Evolutionary conservation across 345 rosid species (phyloP), one percentile per base, ranked within the genome.

Genomic region (Hevea brasiliensis): DNA sequence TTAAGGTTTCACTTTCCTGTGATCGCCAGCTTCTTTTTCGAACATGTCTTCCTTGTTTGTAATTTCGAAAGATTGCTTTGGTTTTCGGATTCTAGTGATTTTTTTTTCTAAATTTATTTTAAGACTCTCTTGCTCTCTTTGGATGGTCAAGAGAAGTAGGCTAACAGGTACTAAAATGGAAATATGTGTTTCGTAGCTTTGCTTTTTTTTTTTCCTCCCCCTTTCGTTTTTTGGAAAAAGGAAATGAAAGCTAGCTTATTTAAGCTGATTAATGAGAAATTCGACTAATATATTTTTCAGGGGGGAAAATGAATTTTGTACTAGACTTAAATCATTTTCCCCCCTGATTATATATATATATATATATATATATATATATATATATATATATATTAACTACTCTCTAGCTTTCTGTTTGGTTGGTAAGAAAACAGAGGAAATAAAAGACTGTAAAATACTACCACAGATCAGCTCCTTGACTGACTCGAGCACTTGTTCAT

Each of bases 1-100:
- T 82, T 74, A 87, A 91, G 97, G 97, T 79, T 4, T 29, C 24
- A 32, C 45, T 66, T 74, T 55, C 75, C 53, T 8, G 61, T 32
- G 26, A 51, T 57, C 62, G 12, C 23, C 26, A 29, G 9, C 18
- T 63, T 21, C 32, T 44, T 60, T 15, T 18, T 59, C 20, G n/a
- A 63, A 2, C 37, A 18, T 42, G 4, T 57, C 29, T 15, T 13
- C 41, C 24, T 14, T 40, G 18, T 13, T 11, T 58, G 7, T 44
- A 4, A 18, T 61, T 62, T 51, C 37, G 0, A 12, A 1, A 29
- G 0, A 7, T 58, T 41, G 47, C 24, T 29, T 61, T n/a, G 6
- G 17, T 24, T 21, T 24, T 0, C 47, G 17, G 0, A 12, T 26
- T 26, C 14, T 45, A 50, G 0, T 50, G 55, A 11, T 47, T 65